phyloP scores from a whole-genome alignment of 2,329 filamentous ascomycete species.

The Curvularia lunata region DNA sequence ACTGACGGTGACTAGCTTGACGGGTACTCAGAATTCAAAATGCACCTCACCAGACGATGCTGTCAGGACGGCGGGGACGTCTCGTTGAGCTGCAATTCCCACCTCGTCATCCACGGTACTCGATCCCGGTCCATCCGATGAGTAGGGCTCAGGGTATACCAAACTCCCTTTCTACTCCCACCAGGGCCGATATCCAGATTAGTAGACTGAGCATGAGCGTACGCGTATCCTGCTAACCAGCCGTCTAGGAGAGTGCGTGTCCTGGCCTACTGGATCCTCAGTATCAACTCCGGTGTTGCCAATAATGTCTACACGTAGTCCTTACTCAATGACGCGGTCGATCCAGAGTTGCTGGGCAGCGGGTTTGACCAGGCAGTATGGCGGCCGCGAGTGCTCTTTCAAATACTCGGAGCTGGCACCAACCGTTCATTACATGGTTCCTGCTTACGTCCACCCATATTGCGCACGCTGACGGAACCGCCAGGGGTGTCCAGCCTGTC shows the following conservation, averaged over 20 bases:
- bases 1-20: constrained; percentile 10
- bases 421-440: not conserved
- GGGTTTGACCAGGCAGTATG: not conserved
- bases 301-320: not conserved
- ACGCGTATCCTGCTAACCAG: not conserved
- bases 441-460: not conserved
- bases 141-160: not conserved
- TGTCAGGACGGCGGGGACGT: not conserved
- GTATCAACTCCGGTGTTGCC: not conserved
- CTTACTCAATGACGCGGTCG: not conserved
- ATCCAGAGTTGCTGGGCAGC: not conserved
- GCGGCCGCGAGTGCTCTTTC: not conserved
- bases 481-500: not conserved
- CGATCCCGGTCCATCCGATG: not conserved
- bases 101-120: not conserved
- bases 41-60: not conserved
- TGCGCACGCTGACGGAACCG: not conserved
- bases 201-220: not conserved
- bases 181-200: not conserved
- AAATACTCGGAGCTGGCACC: not conserved
- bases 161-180: not conserved
- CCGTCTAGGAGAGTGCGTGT: not conserved
- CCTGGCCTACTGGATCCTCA: not conserved
- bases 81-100: not conserved
- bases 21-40: constrained; percentile 15